A percentile compares a stretch with the other conserved stretches of the same genome.
Evolutionary conservation across 176 grass and related monocot species (phyloP).

Genomic region (Phoenix dactylifera): DNA sequence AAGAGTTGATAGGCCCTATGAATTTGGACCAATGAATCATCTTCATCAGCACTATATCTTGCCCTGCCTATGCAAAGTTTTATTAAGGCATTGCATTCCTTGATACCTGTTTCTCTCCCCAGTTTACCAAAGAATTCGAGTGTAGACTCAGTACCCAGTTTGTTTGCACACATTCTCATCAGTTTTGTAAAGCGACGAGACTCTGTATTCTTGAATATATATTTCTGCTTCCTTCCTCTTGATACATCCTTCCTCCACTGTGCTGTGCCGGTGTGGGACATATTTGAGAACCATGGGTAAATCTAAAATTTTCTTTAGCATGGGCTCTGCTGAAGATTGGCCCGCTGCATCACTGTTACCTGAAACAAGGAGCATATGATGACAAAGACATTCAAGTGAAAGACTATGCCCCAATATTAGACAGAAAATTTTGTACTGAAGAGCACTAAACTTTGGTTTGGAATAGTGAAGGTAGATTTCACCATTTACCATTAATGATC

Average conservation of each 20-base stretch:
- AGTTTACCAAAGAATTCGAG: constrained; percentile 60
- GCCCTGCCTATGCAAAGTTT: constrained; percentile 44
- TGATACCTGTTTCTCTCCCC: constrained; percentile 59
- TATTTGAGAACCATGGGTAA: constrained; percentile 34
- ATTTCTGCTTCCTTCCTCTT: constrained; percentile 64
- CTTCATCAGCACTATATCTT: constrained; percentile 36
- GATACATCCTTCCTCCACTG: constrained; percentile 31
- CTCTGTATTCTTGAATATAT: constrained; percentile 69
- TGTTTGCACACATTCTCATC: constrained; percentile 54
- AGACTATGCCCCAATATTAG: too few relatives aligned
- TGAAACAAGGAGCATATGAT: background rate
- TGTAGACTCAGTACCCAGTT: constrained; percentile 44
- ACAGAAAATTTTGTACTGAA: too few relatives aligned
- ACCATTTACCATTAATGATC: too few relatives aligned
- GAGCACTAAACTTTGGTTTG: too few relatives aligned
- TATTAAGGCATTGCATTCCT: constrained; percentile 71
- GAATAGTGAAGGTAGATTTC: too few relatives aligned
- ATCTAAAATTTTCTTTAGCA: constrained; percentile 41
- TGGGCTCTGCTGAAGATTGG: background rate
- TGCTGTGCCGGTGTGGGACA: background rate
- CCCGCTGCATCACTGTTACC: constrained; percentile 6
- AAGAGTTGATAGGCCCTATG: constrained; percentile 43
- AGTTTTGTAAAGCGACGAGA: constrained; percentile 48
- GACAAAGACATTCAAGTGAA: background rate
- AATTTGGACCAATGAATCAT: constrained; percentile 49